Evolutionary conservation across 2,329 filamentous ascomycete genomes (phyloP).

Genomic region (Raffaelea ambrosiae): DNA sequence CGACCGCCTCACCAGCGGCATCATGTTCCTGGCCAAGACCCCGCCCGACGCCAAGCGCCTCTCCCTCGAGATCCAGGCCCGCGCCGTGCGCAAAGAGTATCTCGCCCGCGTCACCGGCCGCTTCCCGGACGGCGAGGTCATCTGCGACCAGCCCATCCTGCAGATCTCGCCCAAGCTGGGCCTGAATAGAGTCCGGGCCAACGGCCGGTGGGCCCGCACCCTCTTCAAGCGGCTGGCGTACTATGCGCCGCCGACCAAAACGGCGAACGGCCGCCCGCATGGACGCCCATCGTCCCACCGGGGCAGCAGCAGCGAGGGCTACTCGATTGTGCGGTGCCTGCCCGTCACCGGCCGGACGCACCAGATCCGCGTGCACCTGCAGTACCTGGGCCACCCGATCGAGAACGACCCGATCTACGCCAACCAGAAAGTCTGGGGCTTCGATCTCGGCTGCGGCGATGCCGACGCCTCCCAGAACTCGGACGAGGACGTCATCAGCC

Average conservation of each 20-base stretch:
- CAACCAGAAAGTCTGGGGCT: conserved; percentile 85
- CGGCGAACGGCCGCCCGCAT: no score
- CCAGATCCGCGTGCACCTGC: conserved; percentile 88
- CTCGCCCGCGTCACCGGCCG: conserved; percentile 82
- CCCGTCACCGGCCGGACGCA: conserved; percentile 92
- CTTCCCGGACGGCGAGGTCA: conserved; percentile 83
- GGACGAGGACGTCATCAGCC: conserved; percentile 83
- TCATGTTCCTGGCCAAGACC: conserved; percentile 97
- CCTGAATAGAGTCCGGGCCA: conserved; percentile 87
- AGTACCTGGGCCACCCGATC: conserved; percentile 90
- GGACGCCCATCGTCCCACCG: neutral
- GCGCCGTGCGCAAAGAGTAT: conserved; percentile 92
- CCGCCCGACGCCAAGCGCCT: conserved; percentile 70
- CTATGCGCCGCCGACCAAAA: conserved; percentile 43
- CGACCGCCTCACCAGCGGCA: conserved; percentile 85
- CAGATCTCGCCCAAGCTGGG: conserved; percentile 93
- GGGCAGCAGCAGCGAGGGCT: conserved; percentile 35
- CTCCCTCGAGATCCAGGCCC: conserved; percentile 63
- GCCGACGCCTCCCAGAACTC: conserved; percentile 59
- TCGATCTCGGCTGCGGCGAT: conserved; percentile 61
- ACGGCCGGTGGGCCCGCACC: conserved; percentile 80
- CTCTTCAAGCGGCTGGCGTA: conserved; percentile 92
- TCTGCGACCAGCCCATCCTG: conserved; percentile 90
- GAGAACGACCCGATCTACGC: conserved; percentile 97
- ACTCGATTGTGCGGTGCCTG: conserved; percentile 89